Base-by-base conservation (phyloP, 1,284 basidiomycete species). In the Trichosporon sp. region DNA sequence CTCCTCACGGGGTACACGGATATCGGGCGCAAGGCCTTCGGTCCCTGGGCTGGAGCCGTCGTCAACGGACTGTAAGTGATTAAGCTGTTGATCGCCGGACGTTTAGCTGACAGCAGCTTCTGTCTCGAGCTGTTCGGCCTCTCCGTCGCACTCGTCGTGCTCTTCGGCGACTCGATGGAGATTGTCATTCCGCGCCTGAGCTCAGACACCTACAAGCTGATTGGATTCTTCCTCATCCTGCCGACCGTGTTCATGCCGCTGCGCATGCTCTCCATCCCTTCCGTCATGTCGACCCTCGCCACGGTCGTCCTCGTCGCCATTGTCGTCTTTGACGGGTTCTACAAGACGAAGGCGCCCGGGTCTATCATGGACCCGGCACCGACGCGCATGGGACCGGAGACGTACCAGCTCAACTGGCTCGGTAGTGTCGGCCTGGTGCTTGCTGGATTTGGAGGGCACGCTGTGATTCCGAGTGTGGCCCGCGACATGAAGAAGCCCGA, bases 401-500 rank as follows among this genome's bases (percentile, higher is more conserved):
- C 84, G 84, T 68, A 87, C 79, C 76, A 84, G 82, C 71, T 88
- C 80, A 81, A 89, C 71, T 82, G 80, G 76, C 72, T 84, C 31
- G 75, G 82, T 78, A 74, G 90, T 73, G 82, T 98, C 1, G 96
- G 96, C 2, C 86, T 98, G 70, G 91, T 98, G 80, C 94, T 98
- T 91, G 93, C 93, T n/a, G 95, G 96, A 88, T 96, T 98, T 78
- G 91, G 94, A 4, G 94, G 95, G 0, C 96, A 98, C 81, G 92
- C 94, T 11, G 93, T 96, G 46, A 91, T 98, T 66, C 96, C 96
- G 5, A 93, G 91, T 8, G 83, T 98, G 14, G 93, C 92, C 11
- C 87, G 90, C 75, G 96, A 98, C 82, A 98, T 98, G 95, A 85
- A 86, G 68, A 89, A 95, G 76, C 94, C 94, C 0, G 86, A 87